phyloP scores from a whole-genome alignment of 192 early-diverging fungal species.

The Gaertneriomyces sp. region DNA sequence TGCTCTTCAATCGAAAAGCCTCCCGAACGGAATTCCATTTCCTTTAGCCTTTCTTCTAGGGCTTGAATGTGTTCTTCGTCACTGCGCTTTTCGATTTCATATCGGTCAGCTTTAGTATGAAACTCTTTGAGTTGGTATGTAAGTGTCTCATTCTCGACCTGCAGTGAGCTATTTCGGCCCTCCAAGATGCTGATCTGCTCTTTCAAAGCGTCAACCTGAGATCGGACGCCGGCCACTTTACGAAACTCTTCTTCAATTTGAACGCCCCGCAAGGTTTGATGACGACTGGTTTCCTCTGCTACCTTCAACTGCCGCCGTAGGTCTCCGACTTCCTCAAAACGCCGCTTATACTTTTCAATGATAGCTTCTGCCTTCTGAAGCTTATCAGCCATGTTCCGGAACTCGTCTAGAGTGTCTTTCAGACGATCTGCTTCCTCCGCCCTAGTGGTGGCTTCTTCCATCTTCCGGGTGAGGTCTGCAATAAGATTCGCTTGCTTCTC shows the following conservation, averaged over 20 bases:
- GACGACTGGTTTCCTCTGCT: slow-evolving; percentile 69
- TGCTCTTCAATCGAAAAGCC: background rate
- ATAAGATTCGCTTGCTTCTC: slow-evolving; percentile 60
- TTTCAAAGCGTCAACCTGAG: slow-evolving; percentile 84
- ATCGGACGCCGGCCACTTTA: slow-evolving; percentile 72
- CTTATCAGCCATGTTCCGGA: slow-evolving; percentile 84
- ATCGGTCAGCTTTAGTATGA: slow-evolving; percentile 56
- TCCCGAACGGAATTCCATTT: slow-evolving; percentile 63
- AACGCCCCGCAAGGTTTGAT: slow-evolving; percentile 65
- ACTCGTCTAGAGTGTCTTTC: slow-evolving; percentile 89
- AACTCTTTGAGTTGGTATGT: slow-evolving; percentile 67
- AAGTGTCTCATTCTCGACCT: slow-evolving; percentile 67
- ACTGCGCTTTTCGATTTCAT: slow-evolving; percentile 59
- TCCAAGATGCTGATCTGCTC: slow-evolving; percentile 77
- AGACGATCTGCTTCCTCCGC: slow-evolving; percentile 66
- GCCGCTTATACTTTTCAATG: slow-evolving; percentile 95
- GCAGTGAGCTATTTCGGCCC: slow-evolving; percentile 59
- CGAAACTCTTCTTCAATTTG: slow-evolving; percentile 85
- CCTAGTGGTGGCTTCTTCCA: slow-evolving; percentile 46
- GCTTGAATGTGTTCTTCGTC: slow-evolving; percentile 73
- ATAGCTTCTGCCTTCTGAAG: slow-evolving; percentile 90
- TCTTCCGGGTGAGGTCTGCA: slow-evolving; percentile 57
- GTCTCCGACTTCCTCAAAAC: slow-evolving; percentile 84
- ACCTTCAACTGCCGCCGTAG: slow-evolving; percentile 73
- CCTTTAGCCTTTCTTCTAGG: slow-evolving; percentile 76